Percentiles rank a stretch among this genome's conserved stretches.
Conservation (phyloP, 2,329 filamentous ascomycete genomes). For the Epichloe sylvatica region DNA sequence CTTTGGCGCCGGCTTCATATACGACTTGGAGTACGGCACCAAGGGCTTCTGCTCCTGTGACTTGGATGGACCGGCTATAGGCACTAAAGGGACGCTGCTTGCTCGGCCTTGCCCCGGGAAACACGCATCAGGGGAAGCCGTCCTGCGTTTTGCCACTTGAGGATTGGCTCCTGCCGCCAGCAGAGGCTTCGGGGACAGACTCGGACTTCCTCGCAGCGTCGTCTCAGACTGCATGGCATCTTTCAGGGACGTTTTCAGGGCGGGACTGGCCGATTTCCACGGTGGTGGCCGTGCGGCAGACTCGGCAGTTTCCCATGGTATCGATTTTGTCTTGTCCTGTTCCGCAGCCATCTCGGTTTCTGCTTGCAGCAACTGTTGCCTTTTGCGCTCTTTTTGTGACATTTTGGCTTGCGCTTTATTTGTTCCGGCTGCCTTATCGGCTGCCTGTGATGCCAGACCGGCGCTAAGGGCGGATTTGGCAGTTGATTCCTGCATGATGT, state of each 20-base stretch:
- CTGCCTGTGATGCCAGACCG: constrained; percentile 37
- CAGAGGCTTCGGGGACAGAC: constrained; percentile 26
- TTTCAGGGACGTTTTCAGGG: constrained; percentile 35
- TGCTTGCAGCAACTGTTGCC: constrained; percentile 55
- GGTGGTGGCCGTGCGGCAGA: constrained; percentile 35
- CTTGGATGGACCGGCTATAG: constrained; percentile 15
- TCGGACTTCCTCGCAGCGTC: constrained; percentile 13
- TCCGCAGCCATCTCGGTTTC: constrained; percentile 27
- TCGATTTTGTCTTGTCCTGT: constrained; percentile 16
- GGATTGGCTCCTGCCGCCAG: constrained; percentile 28
- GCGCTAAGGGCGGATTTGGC: constrained; percentile 40
- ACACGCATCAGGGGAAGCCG: constrained; percentile 48
- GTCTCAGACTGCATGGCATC: constrained; percentile 28
- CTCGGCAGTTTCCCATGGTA: constrained; percentile 31
- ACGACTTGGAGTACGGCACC: constrained; percentile 47
- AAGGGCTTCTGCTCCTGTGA: constrained; percentile 25
- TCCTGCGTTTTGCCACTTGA: constrained; percentile 29
- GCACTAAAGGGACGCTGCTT: constrained; percentile 18
- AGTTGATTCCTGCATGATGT: constrained; percentile 55
- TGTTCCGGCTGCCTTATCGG: constrained; percentile 24
- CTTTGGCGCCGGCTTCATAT: constrained; percentile 42
- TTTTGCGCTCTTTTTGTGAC: constrained; percentile 88
- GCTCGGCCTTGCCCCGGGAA: constrained; percentile 43
- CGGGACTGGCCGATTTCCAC: constrained; percentile 48
- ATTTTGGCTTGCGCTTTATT: constrained; percentile 43